These are phyloP conservation scores for Suillus fuscotomentosus DNA, from an alignment of 768 basidiomycete species.

Conservation along the genomic window DNA sequence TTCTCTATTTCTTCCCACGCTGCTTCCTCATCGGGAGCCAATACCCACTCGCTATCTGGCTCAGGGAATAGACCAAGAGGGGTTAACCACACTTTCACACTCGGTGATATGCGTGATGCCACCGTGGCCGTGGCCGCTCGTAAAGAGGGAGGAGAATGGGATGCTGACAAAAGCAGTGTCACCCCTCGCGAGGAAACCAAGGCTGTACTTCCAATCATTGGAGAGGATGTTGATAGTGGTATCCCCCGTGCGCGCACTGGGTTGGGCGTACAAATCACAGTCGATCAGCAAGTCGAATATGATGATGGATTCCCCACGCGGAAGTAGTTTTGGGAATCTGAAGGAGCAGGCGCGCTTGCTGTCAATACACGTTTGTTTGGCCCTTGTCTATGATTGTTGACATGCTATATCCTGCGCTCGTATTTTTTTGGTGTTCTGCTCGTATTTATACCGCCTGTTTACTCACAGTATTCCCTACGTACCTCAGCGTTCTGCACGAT, in stretches of 20 bases:
- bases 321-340: slow-evolving; percentile 11
- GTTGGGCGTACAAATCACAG: slow-evolving; percentile 57
- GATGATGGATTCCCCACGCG: slow-evolving; percentile 28
- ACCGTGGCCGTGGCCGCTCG: slow-evolving; percentile 48
- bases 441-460: slow-evolving; percentile 1
- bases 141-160: slow-evolving; percentile 41
- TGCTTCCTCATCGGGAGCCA: slow-evolving; percentile 45
- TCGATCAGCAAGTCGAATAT: slow-evolving; percentile 56
- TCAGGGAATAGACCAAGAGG: slow-evolving; percentile 26
- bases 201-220: slow-evolving; percentile 32
- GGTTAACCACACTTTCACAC: slow-evolving; percentile 35
- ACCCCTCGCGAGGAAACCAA: slow-evolving; percentile 35
- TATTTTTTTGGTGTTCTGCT: background rate
- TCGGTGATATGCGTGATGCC: slow-evolving; percentile 54
- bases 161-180: slow-evolving; percentile 41
- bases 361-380: background rate
- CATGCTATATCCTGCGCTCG: background rate
- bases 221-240: slow-evolving; percentile 25
- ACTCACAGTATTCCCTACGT: background rate
- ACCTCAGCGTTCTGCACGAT: background rate
- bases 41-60: slow-evolving; percentile 37
- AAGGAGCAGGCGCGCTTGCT: background rate
- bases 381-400: background rate
- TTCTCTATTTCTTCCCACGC: slow-evolving; percentile 56
- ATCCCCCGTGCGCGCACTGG: slow-evolving; percentile 12